Evolutionary conservation across 345 rosid species (phyloP), one percentile per base, ranked within the genome.

Genomic region (Psidium guajava): DNA sequence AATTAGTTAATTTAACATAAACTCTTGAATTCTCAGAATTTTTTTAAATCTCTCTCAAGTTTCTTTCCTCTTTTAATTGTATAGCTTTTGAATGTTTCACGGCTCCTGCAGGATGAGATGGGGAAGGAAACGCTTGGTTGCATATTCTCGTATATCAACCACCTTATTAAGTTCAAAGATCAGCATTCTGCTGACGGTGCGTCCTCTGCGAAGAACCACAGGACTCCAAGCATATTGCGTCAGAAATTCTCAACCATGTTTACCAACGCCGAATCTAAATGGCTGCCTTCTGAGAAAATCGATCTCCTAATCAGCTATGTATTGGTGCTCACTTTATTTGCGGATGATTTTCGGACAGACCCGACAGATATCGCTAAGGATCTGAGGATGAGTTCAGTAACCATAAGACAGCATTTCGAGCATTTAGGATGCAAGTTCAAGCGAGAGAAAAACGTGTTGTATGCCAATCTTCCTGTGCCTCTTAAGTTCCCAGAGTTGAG

Each of bases 121-220:
- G 94, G 94, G 87, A 89, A 86, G 92, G 61, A 84, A 90, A 93
- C 83, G 14, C 88, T 88, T 11, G 84, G 91, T 36, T 74, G 93
- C 81, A 82, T 93, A 83, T 90, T 94, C 51, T 92, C 95, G 0
- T 92, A 89, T 59, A 89, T 97, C 44, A 91, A 90, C 56, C 99
- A 96, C 86, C 95, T 97, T 57, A 47, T 97, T 52, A 97, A 93
- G 93, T 97, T 93, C 87, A 97, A 93, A 86, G 98, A 96, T 86
- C 82, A 56, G 88, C 90, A 90, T 80, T 89, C 95, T 42, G 82
- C 93, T 88, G 93, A 89, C 13, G 93, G 94, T 40, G 83, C 57
- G 5, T 88, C 91, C 14, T 91, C 96, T 10, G 92, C 96, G 36
- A 96, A 90, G 92, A 85, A 85, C 40, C 98, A 95, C 77, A 90